Evolutionary conservation across 768 basidiomycete species (phyloP).

Genomic region (Trametes elegans): DNA sequence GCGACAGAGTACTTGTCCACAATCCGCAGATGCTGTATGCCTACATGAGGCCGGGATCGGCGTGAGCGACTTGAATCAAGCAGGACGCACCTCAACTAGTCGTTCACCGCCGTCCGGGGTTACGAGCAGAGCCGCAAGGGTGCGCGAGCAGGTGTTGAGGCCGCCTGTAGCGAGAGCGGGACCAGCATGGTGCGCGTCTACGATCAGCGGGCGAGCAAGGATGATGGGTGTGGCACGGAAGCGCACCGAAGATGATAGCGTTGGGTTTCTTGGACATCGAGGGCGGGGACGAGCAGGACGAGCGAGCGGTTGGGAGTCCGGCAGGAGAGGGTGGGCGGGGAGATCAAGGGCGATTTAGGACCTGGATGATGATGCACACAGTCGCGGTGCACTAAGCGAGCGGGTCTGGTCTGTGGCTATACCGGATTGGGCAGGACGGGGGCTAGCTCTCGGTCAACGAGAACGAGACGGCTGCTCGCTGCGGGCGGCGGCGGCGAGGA

Average conservation of each 20-base stretch:
- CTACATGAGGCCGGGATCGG: conserved; percentile 15
- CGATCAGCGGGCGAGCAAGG: conserved; percentile 13
- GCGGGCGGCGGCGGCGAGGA: conserved; percentile 1
- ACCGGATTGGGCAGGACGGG: conserved; percentile 13
- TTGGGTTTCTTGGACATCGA: conserved; percentile 52
- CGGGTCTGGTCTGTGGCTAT: conserved; percentile 11
- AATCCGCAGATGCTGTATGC: conserved; percentile 59
- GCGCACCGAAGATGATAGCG: conserved; percentile 76
- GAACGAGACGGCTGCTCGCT: conserved; percentile 10
- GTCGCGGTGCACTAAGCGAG: conserved; percentile 10
- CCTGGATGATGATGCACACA: conserved; percentile 18
- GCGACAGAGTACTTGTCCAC: conserved; percentile 72
- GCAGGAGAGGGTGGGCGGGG: conserved; percentile 25
- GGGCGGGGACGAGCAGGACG: conserved; percentile 8
- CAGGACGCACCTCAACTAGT: conserved; percentile 62
- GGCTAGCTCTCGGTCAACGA: not conserved
- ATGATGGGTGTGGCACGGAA: not conserved
- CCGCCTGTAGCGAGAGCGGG: conserved; percentile 51
- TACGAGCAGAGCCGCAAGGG: conserved; percentile 65
- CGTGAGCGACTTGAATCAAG: not conserved
- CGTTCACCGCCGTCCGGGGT: conserved; percentile 59
- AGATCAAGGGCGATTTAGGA: conserved; percentile 27
- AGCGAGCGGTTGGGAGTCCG: conserved; percentile 19
- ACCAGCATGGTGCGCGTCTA: conserved; percentile 11
- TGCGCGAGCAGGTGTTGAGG: conserved; percentile 74